These are phyloP conservation scores for Podospora comata DNA, from an alignment of 495 filamentous ascomycete species.

Conservation along the genomic window DNA sequence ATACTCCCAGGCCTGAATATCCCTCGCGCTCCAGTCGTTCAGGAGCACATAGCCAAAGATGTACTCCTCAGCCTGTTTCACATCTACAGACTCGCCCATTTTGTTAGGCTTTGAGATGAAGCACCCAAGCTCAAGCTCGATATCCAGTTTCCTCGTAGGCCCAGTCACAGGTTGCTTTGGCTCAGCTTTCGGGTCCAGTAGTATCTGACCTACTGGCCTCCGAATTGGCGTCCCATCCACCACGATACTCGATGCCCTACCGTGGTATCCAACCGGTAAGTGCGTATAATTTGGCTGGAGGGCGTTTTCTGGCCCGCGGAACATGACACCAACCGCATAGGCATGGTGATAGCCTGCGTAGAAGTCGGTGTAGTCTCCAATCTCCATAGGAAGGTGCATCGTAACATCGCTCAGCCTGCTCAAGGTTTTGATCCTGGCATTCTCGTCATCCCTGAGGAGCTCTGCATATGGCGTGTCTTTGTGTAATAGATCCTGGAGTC, in stretches of 20 bases:
- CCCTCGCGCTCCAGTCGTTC: slow-evolving; percentile 93
- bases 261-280: slow-evolving; percentile 86
- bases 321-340: slow-evolving; percentile 72
- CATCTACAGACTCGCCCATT: slow-evolving; percentile 59
- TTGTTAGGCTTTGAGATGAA: slow-evolving; percentile 69
- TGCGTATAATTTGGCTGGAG: slow-evolving; percentile 89
- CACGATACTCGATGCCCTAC: slow-evolving; percentile 74
- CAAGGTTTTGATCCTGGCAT: slow-evolving; percentile 31
- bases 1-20: slow-evolving; percentile 91
- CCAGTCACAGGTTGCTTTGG: slow-evolving; percentile 58
- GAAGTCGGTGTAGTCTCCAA: slow-evolving; percentile 97
- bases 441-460: slow-evolving; percentile 37
- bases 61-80: slow-evolving; percentile 64
- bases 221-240: slow-evolving; percentile 71
- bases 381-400: slow-evolving; percentile 78
- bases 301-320: slow-evolving; percentile 77
- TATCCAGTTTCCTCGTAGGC: slow-evolving; percentile 67
- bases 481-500: slow-evolving; percentile 69
- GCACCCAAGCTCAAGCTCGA: slow-evolving; percentile 84
- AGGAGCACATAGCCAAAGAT: slow-evolving; percentile 87
- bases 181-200: slow-evolving; percentile 60
- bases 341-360: slow-evolving; percentile 92
- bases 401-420: slow-evolving; percentile 57
- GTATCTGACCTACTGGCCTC: slow-evolving; percentile 79
- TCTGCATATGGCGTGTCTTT: slow-evolving; percentile 41